phyloP scores from a whole-genome alignment of 192 early-diverging fungal species.

The Coemansia sp. region DNA sequence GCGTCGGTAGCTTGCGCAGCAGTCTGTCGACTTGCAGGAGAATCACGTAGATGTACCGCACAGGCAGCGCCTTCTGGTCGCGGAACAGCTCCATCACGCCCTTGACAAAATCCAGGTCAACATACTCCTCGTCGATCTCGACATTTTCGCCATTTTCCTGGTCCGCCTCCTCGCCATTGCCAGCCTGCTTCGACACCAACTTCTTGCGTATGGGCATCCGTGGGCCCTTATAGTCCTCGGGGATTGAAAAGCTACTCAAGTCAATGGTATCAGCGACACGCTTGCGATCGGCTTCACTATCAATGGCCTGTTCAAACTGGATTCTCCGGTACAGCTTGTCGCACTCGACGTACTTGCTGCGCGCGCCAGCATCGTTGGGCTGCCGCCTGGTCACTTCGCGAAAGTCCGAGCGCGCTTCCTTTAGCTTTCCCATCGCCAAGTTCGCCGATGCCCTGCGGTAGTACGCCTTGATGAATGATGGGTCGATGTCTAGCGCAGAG shows the following conservation, averaged over 20 bases:
- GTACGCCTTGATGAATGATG: conserved; percentile 87
- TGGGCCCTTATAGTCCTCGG: conserved; percentile 83
- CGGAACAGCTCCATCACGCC: conserved; percentile 76
- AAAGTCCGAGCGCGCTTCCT: conserved; percentile 77
- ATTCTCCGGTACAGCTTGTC: conserved; percentile 86
- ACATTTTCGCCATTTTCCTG: conserved; percentile 19
- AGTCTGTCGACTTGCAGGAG: conserved; percentile 72
- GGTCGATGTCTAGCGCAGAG: conserved; percentile 78
- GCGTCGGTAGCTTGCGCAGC: conserved; percentile 73
- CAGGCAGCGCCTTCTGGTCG: conserved; percentile 87
- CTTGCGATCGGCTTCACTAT: conserved; percentile 47
- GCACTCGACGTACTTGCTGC: conserved; percentile 78
- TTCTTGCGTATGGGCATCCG: conserved; percentile 56
- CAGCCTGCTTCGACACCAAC: conserved; percentile 9
- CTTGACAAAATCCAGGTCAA: conserved; percentile 79
- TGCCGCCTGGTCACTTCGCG: conserved; percentile 72
- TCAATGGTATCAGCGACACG: conserved; percentile 56
- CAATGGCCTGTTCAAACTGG: conserved; percentile 94
- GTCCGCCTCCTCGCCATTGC: not conserved
- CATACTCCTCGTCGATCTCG: conserved; percentile 63
- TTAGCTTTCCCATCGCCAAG: conserved; percentile 82
- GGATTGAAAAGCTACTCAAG: conserved; percentile 56
- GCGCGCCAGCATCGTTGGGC: conserved; percentile 79
- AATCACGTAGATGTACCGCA: conserved; percentile 85
- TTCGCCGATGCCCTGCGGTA: conserved; percentile 90